Conservation (phyloP, 2,329 filamentous ascomycete genomes). For the Trichoderma simmonsii region DNA sequence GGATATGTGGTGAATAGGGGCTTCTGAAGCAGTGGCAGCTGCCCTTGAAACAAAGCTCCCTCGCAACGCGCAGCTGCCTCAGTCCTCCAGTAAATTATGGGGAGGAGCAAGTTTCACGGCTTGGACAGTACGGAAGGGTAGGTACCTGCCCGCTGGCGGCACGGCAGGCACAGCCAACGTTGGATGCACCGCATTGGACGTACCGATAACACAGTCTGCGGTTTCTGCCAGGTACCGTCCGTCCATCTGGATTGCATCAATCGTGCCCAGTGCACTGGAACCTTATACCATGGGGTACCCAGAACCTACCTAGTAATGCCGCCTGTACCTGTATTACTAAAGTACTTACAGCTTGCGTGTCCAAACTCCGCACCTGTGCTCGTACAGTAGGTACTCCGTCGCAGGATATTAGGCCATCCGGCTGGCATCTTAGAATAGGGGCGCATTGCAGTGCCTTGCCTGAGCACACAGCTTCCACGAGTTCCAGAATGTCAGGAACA, state of each 20-base stretch:
- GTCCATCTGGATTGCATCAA: neutral
- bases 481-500: conserved; percentile 15
- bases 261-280: neutral
- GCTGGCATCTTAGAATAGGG: conserved; percentile 9
- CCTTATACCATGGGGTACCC: neutral
- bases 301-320: neutral
- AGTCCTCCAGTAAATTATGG: neutral
- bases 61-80: neutral
- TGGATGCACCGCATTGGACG: neutral
- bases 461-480: neutral
- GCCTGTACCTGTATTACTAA: neutral
- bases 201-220: neutral
- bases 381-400: neutral
- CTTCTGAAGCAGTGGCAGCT: conserved; percentile 6
- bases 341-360: neutral
- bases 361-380: neutral
- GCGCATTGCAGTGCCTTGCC: neutral
- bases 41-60: conserved; percentile 13
- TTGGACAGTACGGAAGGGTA: neutral
- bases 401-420: neutral
- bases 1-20: neutral
- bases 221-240: neutral
- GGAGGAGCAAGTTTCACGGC: neutral
- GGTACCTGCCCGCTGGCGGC: neutral
- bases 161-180: neutral